These are phyloP conservation scores for Trichoderma asperelloides DNA, from an alignment of 495 filamentous ascomycete genomes.

Conservation along the genomic window DNA sequence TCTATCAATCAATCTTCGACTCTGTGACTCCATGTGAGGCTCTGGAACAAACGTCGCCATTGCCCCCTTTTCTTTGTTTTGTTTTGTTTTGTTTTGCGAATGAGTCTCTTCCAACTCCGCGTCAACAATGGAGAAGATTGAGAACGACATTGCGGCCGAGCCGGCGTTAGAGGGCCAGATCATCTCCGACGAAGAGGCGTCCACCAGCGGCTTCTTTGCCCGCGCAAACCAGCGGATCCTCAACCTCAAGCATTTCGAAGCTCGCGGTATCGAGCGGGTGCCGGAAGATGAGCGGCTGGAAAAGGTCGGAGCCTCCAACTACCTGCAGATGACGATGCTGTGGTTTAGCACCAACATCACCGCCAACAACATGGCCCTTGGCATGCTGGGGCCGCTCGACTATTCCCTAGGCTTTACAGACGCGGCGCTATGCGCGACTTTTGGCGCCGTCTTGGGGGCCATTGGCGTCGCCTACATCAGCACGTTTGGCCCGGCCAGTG, in stretches of 20 bases:
- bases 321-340: constrained; percentile 55
- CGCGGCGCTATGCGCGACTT: constrained; percentile 54
- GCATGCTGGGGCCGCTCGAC: constrained; percentile 62
- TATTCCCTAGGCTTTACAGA: constrained; percentile 62
- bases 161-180: not conserved
- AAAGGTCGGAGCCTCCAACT: constrained; percentile 30
- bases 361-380: constrained; percentile 67
- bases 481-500: constrained; percentile 62
- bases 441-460: constrained; percentile 53
- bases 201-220: not conserved
- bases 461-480: constrained; percentile 57
- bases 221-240: constrained; percentile 23
- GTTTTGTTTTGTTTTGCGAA: not conserved
- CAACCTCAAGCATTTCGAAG: constrained; percentile 47
- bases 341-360: constrained; percentile 74
- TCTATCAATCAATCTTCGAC: not conserved
- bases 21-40: not conserved
- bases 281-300: constrained; percentile 46
- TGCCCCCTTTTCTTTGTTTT: not conserved
- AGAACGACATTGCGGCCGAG: not conserved
- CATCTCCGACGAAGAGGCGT: not conserved
- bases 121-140: not conserved
- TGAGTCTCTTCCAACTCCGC: not conserved
- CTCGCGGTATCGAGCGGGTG: constrained; percentile 60
- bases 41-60: too few species aligned